Percentiles rank a stretch among this genome's conserved stretches.
These are phyloP conservation scores for Lojkania enalia DNA, from an alignment of 2,329 filamentous ascomycete genomes.

Conservation along the genomic window DNA sequence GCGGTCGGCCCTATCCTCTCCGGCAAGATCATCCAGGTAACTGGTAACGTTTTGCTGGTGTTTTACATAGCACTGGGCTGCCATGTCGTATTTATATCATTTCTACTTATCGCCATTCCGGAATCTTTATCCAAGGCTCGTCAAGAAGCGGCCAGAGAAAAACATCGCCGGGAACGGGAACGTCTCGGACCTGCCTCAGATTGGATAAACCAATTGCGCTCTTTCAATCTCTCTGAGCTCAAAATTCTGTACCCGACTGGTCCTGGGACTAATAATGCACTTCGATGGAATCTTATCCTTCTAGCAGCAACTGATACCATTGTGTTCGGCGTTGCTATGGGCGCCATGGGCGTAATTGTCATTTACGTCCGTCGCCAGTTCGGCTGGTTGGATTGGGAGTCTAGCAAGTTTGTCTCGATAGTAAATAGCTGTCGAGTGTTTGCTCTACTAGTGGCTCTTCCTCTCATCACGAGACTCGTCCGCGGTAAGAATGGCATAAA, in stretches of 20 bases:
- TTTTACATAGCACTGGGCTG: slow-evolving; percentile 80
- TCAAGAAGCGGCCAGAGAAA: slow-evolving; percentile 71
- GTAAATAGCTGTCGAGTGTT: slow-evolving; percentile 76
- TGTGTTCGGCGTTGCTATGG: slow-evolving; percentile 80
- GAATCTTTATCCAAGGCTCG: slow-evolving; percentile 80
- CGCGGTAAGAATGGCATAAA: slow-evolving; percentile 56
- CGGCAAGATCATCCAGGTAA: slow-evolving; percentile 74
- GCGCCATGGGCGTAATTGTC: slow-evolving; percentile 77
- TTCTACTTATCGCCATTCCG: slow-evolving; percentile 72
- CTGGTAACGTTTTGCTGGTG: slow-evolving; percentile 73
- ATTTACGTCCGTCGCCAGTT: slow-evolving; percentile 83
- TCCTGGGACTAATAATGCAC: slow-evolving; percentile 58
- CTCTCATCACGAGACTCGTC: slow-evolving; percentile 74
- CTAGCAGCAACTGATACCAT: slow-evolving; percentile 80
- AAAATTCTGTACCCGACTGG: slow-evolving; percentile 76
- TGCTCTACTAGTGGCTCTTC: slow-evolving; percentile 74
- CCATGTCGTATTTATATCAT: slow-evolving; percentile 73
- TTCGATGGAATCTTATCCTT: slow-evolving; percentile 81
- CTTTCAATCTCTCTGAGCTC: slow-evolving; percentile 71
- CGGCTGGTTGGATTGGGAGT: slow-evolving; percentile 79
- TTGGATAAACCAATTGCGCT: slow-evolving; percentile 50
- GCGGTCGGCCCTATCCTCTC: slow-evolving; percentile 83
- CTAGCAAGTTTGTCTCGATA: slow-evolving; percentile 78
- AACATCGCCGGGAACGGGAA: slow-evolving; percentile 55
- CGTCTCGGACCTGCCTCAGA: slow-evolving; percentile 40